Evolutionary conservation across 257 asterid species (phyloP).

Genomic region (Striga asiatica): DNA sequence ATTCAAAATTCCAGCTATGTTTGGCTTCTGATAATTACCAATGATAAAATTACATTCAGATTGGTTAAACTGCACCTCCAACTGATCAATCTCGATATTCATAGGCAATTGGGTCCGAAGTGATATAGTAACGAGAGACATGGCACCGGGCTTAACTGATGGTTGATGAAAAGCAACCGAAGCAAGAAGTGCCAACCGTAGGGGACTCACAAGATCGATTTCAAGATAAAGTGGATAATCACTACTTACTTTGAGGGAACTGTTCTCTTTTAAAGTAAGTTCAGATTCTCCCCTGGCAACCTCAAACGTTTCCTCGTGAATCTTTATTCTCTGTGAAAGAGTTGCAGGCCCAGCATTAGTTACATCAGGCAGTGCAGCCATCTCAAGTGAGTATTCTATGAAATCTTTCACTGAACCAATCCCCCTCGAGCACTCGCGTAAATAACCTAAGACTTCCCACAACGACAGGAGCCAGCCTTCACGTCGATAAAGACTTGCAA

Average conservation of each 20-base stretch:
- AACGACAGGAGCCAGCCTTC: constrained; percentile 85
- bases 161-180: constrained; percentile 97
- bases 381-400: constrained; percentile 88
- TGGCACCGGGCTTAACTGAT: constrained; percentile 73
- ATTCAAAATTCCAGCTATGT: constrained; percentile 46
- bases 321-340: constrained; percentile 55
- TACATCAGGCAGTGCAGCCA: constrained; percentile 86
- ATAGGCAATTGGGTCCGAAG: constrained; percentile 76
- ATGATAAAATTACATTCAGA: constrained; percentile 81
- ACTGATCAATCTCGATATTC: constrained; percentile 79
- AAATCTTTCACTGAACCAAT: constrained; percentile 69
- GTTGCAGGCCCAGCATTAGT: constrained; percentile 55
- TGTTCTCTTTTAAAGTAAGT: constrained; percentile 27
- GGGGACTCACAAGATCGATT: constrained; percentile 93
- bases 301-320: constrained; percentile 82
- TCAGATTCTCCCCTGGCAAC: constrained; percentile 60
- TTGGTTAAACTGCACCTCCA: constrained; percentile 96
- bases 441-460: constrained; percentile 87
- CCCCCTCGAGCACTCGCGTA: constrained; percentile 83
- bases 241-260: constrained; percentile 44
- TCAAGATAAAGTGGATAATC: constrained; percentile 81
- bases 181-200: constrained; percentile 76
- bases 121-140: constrained; percentile 63
- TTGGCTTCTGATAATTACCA: constrained; percentile 72
- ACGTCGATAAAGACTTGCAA: constrained; percentile 75